A percentile compares a stretch with the other conserved stretches of the same genome.
Conservation (phyloP, 108 stramenopile genomes). For the Fragilaria crotonensis region DNA sequence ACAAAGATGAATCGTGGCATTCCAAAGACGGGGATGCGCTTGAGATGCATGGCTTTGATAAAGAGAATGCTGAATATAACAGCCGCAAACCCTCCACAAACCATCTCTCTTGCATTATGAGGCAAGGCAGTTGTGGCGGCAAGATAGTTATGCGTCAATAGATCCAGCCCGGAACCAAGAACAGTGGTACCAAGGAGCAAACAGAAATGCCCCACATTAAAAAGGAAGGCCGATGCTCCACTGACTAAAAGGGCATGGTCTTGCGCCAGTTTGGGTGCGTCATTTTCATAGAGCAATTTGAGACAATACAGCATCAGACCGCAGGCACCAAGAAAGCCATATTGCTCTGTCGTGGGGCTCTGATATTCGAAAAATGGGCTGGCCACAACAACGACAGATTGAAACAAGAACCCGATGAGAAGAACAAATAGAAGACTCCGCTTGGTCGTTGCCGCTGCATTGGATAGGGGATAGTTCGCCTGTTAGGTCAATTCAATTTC, state of each 20-base stretch:
- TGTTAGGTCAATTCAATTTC: not conserved
- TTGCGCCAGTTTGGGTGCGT: conserved; percentile 46
- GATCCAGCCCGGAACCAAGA: conserved; percentile 69
- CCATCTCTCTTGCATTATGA: conserved; percentile 58
- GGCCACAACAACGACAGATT: conserved; percentile 66
- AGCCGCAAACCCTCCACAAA: conserved; percentile 72
- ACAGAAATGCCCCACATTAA: conserved; percentile 63
- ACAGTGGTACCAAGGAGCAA: conserved; percentile 69
- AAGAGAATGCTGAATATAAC: conserved; percentile 55
- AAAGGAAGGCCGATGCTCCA: conserved; percentile 64
- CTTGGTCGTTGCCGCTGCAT: conserved; percentile 66
- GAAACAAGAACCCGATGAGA: conserved; percentile 70
- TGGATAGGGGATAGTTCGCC: not conserved
- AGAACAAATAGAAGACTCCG: conserved; percentile 75
- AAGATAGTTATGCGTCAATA: conserved; percentile 72
- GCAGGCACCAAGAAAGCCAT: conserved; percentile 54
- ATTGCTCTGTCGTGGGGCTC: conserved; percentile 47
- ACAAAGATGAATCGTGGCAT: conserved; percentile 49
- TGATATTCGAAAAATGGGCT: conserved; percentile 76
- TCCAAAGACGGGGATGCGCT: conserved; percentile 52
- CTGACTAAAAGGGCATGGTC: conserved; percentile 78
- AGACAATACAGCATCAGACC: conserved; percentile 77
- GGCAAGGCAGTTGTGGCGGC: conserved; percentile 74
- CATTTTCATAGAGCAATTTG: conserved; percentile 74
- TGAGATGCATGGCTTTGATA: conserved; percentile 80